phyloP scores from a whole-genome alignment of 2,329 filamentous ascomycete species.

The Trichoderma citrinoviride region DNA sequence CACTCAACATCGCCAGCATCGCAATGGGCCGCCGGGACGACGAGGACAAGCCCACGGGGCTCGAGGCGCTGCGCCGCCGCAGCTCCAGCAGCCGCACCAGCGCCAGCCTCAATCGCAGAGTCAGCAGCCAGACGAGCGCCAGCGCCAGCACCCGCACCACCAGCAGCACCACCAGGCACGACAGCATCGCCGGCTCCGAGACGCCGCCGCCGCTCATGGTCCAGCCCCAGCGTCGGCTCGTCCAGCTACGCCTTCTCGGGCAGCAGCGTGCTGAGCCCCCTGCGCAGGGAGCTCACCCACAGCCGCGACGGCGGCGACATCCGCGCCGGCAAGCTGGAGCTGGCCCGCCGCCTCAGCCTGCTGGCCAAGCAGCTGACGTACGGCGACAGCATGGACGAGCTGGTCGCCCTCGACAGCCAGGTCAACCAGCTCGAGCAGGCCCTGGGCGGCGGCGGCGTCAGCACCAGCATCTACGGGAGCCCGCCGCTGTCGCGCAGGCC shows the following conservation, averaged over 20 bases:
- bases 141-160: slow-evolving; percentile 21
- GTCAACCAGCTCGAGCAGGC: slow-evolving; percentile 40
- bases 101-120: slow-evolving; percentile 18
- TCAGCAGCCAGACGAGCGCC: slow-evolving; percentile 20
- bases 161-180: slow-evolving; percentile 21
- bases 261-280: slow-evolving; percentile 32
- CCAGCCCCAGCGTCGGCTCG: slow-evolving; percentile 35
- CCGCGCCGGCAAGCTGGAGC: slow-evolving; percentile 40
- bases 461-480: slow-evolving; percentile 23
- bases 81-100: slow-evolving; percentile 22
- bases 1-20: not conserved
- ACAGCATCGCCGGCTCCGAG: slow-evolving; percentile 19
- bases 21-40: slow-evolving; percentile 20
- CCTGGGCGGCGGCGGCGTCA: slow-evolving; percentile 18
- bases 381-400: slow-evolving; percentile 37
- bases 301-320: slow-evolving; percentile 27
- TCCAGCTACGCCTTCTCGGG: slow-evolving; percentile 36
- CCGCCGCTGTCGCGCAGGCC: slow-evolving; percentile 20
- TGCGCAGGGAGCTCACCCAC: slow-evolving; percentile 29
- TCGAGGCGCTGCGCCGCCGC: slow-evolving; percentile 24
- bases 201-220: slow-evolving; percentile 31
- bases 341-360: slow-evolving; percentile 43
- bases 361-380: slow-evolving; percentile 40
- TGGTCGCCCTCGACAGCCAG: slow-evolving; percentile 35
- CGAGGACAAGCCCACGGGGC: slow-evolving; percentile 13